Evolutionary conservation across 2,329 filamentous ascomycete genomes (phyloP), one percentile per base, ranked within the genome.

Genomic region (Phialophora tarda): DNA sequence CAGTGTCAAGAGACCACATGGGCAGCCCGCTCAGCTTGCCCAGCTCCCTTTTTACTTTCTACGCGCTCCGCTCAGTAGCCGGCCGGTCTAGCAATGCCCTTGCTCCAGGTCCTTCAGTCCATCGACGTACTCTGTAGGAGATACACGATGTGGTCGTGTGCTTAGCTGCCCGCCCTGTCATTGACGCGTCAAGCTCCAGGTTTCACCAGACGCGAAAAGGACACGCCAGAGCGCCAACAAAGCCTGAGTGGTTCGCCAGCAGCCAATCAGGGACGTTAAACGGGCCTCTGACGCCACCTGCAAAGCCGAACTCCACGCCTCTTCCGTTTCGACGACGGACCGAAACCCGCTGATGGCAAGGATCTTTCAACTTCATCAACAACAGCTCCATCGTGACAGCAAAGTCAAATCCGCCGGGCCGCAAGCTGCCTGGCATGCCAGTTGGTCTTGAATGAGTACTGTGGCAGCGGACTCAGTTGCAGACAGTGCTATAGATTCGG

Each of bases 1-100:
- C 48, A 51, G 58, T 65, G 47, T 65, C 59, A 64, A 44, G 17
- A 61, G 30, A 55, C 59, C 65, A 68, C 62, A 62, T 58, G 55
- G 38, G 17, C 17, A 44, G 38, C 38, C 38, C 38, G 38, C 17
- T 11, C 38, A 44, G 38, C 38, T 44, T n/a, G 38, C 5, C 38
- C 38, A 44, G 38, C 38, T 44, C 38, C 38, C 32, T 34, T 44
- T 44, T 44, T n/a, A 44, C 38, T 44, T 44, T n/a, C 38, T 21
- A n/a, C 38, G 38, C 38, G 38, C 38, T 44, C 38, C 17, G 38
- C 38, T 44, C 38, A 8, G 38, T 44, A 44, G 38, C 17, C 21
- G 17, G 17, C 38, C 38, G 17, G 17, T n/a, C 38, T 44, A n/a
- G 14, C 5, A 21, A 44, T n/a, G 48, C 24, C 48, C 48, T 51